These are phyloP conservation scores for Citrus medica DNA, from an alignment of 345 rosid genomes.

Conservation along the genomic window DNA sequence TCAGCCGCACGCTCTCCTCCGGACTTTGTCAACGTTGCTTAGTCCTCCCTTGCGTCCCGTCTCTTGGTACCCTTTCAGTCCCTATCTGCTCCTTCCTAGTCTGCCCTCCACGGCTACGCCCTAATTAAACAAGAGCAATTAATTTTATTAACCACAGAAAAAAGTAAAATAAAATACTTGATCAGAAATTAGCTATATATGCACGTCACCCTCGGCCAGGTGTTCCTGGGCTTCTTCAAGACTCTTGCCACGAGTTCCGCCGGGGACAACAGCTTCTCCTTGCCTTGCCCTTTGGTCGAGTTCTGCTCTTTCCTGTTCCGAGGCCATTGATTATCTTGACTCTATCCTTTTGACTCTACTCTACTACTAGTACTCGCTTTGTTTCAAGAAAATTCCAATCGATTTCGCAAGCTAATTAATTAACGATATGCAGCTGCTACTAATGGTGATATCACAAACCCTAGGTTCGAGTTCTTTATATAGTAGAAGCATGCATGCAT, in stretches of 20 bases:
- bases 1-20: no score
- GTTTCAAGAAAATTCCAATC: background rate
- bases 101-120: no score
- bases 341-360: background rate
- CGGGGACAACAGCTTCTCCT: conserved; percentile 58
- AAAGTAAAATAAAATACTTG: no score
- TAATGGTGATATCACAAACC: background rate
- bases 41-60: no score
- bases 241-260: conserved; percentile 64
- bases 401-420: background rate
- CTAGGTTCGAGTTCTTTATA: background rate
- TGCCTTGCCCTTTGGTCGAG: conserved; percentile 45
- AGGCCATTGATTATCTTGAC: conserved; percentile 16
- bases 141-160: no score
- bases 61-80: no score
- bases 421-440: background rate
- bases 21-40: no score
- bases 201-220: conserved; percentile 40
- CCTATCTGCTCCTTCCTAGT: no score
- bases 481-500: background rate
- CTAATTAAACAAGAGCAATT: no score
- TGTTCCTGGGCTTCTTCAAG: conserved; percentile 65
- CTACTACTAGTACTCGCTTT: no score
- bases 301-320: conserved; percentile 37
- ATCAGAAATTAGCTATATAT: no score